Conservation (phyloP, 2,329 filamentous ascomycete species). For the Scolecobasidium constrictum region DNA sequence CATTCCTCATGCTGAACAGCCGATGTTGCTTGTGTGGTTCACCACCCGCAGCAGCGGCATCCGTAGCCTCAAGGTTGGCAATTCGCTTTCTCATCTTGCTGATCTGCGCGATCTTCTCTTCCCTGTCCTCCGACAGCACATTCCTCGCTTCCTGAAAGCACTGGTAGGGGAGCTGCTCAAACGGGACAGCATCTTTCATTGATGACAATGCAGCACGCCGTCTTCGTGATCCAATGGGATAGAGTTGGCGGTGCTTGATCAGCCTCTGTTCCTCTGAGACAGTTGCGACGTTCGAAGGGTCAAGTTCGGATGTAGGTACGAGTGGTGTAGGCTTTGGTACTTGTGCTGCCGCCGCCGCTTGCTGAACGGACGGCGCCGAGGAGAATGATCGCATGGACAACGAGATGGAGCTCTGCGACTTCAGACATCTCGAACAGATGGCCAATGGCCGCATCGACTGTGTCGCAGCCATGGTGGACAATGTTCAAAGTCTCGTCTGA, state of each 20-base stretch:
- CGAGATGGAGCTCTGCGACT: not conserved
- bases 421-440: constrained; percentile 5
- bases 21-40: constrained; percentile 53
- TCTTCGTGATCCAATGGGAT: constrained; percentile 7
- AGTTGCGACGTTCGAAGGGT: constrained; percentile 59
- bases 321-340: not conserved
- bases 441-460: constrained; percentile 3
- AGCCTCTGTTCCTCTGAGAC: constrained; percentile 44
- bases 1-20: constrained; percentile 57
- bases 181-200: constrained; percentile 45
- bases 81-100: constrained; percentile 57
- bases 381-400: constrained; percentile 15
- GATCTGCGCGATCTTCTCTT: constrained; percentile 70
- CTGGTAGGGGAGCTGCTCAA: constrained; percentile 92
- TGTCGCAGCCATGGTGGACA: not conserved
- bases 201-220: constrained; percentile 41
- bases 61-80: constrained; percentile 49
- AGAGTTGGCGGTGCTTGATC: constrained; percentile 1
- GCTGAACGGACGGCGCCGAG: constrained; percentile 16
- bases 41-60: constrained; percentile 49
- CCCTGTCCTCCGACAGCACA: constrained; percentile 66
- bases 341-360: not conserved
- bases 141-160: constrained; percentile 94
- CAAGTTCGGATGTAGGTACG: constrained; percentile 23
- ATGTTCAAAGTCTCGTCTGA: not conserved